These are phyloP conservation scores for Emmonsiellopsis sp. DNA, from an alignment of 2,329 filamentous ascomycete genomes.

Conservation along the genomic window DNA sequence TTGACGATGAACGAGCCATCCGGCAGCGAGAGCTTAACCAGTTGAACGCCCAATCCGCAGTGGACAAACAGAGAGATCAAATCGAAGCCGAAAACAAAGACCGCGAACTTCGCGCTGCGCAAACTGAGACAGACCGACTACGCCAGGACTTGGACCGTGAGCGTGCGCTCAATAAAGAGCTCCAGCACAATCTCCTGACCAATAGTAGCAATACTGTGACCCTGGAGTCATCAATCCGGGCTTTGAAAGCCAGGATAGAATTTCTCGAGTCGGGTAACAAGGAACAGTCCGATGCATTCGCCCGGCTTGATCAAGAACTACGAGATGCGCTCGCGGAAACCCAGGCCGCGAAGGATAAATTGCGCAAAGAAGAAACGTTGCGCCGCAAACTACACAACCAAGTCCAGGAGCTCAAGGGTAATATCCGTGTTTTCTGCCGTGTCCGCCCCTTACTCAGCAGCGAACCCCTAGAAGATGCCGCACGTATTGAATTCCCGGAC, in stretches of 20 bases:
- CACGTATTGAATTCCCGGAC: conserved; percentile 72
- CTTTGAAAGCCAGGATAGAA: conserved; percentile 70
- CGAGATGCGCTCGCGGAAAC: conserved; percentile 65
- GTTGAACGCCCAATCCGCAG: conserved; percentile 44
- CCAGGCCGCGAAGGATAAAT: conserved; percentile 64
- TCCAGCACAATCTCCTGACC: conserved; percentile 52
- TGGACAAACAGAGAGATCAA: conserved; percentile 36
- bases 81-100: conserved; percentile 44
- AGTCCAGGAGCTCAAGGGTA: conserved; percentile 94
- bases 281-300: conserved; percentile 77
- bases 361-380: conserved; percentile 84
- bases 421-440: conserved; percentile 96
- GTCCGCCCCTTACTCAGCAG: conserved; percentile 64
- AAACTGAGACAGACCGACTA: conserved; percentile 28
- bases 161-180: conserved; percentile 47
- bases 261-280: conserved; percentile 86
- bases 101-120: conserved; percentile 41
- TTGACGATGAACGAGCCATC: conserved; percentile 54
- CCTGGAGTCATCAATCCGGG: conserved; percentile 65
- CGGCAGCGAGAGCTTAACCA: conserved; percentile 56
- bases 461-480: conserved; percentile 51
- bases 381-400: conserved; percentile 92
- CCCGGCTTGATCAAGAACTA: conserved; percentile 68
- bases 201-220: conserved; percentile 52
- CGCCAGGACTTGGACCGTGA: conserved; percentile 51